These are phyloP conservation scores for Thymus quinquecostatus DNA, from an alignment of 257 asterid species.

Conservation along the genomic window DNA sequence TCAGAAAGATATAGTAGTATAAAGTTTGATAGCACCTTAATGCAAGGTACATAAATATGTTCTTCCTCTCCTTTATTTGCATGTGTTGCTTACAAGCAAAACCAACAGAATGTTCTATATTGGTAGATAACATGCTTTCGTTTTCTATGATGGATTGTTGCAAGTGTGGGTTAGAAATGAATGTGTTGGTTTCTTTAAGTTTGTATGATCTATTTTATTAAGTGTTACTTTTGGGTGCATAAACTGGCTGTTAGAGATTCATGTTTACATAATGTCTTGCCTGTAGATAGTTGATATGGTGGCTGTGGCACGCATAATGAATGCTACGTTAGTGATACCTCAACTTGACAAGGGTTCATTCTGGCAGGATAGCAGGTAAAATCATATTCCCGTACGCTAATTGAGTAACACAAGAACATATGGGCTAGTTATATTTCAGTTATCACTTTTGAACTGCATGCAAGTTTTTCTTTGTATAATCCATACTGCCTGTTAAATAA, in stretches of 20 bases:
- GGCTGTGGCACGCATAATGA: constrained; percentile 91
- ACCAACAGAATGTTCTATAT: constrained; percentile 11
- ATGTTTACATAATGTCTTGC: constrained; percentile 22
- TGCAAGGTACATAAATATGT: not conserved
- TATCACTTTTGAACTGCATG: not conserved
- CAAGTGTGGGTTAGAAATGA: constrained; percentile 8
- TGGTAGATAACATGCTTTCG: constrained; percentile 15
- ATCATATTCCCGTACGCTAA: constrained; percentile 22
- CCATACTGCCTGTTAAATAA: not conserved
- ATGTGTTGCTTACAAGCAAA: not conserved
- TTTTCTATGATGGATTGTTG: constrained; percentile 19
- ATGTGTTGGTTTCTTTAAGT: not conserved
- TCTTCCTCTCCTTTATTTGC: constrained; percentile 3
- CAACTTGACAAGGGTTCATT: constrained; percentile 88
- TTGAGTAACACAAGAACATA: constrained; percentile 2
- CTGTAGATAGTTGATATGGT: constrained; percentile 97
- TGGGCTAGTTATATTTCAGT: constrained; percentile 1
- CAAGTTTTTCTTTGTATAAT: not conserved
- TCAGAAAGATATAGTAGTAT: not conserved
- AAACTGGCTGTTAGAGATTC: constrained; percentile 10
- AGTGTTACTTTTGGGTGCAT: constrained; percentile 32
- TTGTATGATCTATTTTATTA: constrained; percentile 21
- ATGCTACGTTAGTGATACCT: constrained; percentile 94
- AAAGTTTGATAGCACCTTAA: not conserved
- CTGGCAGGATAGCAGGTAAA: constrained; percentile 95